These are phyloP conservation scores for Curvularia sp. DNA, from an alignment of 2,329 filamentous ascomycete species.

Conservation along the genomic window DNA sequence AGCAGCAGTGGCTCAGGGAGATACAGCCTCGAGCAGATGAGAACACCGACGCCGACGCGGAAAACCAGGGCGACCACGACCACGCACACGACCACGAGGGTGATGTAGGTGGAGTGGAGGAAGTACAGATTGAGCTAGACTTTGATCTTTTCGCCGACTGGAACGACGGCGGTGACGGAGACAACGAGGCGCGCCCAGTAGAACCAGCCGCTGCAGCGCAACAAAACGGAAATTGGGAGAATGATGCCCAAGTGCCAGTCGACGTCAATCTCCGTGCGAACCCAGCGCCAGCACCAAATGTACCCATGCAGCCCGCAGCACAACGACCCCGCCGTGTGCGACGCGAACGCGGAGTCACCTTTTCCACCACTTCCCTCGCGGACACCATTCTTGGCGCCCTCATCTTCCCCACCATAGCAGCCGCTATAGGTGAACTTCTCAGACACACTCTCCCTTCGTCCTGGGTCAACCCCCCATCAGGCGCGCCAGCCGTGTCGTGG, in stretches of 20 bases:
- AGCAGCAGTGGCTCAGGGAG: constrained; percentile 68
- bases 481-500: constrained; percentile 27
- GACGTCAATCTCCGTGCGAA: constrained; percentile 25
- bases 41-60: constrained; percentile 26
- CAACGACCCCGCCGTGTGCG: constrained; percentile 39
- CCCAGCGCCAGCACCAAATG: constrained; percentile 41
- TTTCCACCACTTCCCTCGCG: constrained; percentile 63
- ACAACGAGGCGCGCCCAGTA: constrained; percentile 50
- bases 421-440: constrained; percentile 77
- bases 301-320: constrained; percentile 31
- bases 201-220: constrained; percentile 17
- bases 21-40: constrained; percentile 63
- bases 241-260: constrained; percentile 17
- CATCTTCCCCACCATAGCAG: constrained; percentile 82
- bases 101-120: constrained; percentile 57
- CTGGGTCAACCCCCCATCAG: constrained; percentile 63
- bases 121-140: constrained; percentile 54
- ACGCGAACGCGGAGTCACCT: constrained; percentile 59
- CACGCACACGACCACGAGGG: constrained; percentile 44
- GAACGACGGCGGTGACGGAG: constrained; percentile 44
- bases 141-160: constrained; percentile 56
- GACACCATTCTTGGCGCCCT: constrained; percentile 72
- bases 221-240: constrained; percentile 25
- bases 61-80: constrained; percentile 28
- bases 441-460: constrained; percentile 70